Base-by-base conservation (phyloP, 2,329 filamentous ascomycete species). In the Sclerotiophoma versabilis region DNA sequence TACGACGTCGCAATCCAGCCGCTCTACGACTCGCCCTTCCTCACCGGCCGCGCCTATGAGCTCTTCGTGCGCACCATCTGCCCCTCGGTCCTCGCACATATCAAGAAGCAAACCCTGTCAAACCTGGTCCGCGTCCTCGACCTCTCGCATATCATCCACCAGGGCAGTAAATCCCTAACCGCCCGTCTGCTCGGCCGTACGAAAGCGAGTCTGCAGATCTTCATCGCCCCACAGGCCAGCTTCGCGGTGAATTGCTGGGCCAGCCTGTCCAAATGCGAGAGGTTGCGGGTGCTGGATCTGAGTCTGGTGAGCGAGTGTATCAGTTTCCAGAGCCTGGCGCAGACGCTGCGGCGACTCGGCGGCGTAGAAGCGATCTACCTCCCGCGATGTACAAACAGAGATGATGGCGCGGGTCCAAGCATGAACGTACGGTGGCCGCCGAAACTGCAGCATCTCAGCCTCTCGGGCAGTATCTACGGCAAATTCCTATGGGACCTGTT, bases 201-300 rank as follows among this genome's bases (percentile, higher is more conserved):
- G 1, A 86, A 83, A 57, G 69, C 72, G 5, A 79, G 75, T 2
- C 66, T 88, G 15, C 75, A 81, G 57, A 68, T 73, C n/a, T 87
- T 87, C 64, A 68, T 81, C 39, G 84, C 85, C 1, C 85, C 85
- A 1, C 82, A 83, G 54, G 78, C 81, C 4, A 81, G 80, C 4
- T 87, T 87, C 62, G 81, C 80, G 2, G 71, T 82, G 45, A 84
- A 85, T 56, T 83, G 82, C 64, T 81, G 86, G 58, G 79, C 83
- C 2, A 77, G 82, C 2, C 67, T 88, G 17, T 78, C 80, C 2
- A 87, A 86, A 72, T 86, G 84, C 68, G 59, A 61, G 5, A 74
- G 77, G 0, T 74, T 88, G 4, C 71, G 71, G 9, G 57, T 75
- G 2, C 73, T 87, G 14, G 81, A 87, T 60, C 72, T 87, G 6